Percentiles rank a stretch among this genome's conserved stretches.
These are phyloP conservation scores for Cochlearia excelsa DNA, from an alignment of 345 rosid species.

Conservation along the genomic window DNA sequence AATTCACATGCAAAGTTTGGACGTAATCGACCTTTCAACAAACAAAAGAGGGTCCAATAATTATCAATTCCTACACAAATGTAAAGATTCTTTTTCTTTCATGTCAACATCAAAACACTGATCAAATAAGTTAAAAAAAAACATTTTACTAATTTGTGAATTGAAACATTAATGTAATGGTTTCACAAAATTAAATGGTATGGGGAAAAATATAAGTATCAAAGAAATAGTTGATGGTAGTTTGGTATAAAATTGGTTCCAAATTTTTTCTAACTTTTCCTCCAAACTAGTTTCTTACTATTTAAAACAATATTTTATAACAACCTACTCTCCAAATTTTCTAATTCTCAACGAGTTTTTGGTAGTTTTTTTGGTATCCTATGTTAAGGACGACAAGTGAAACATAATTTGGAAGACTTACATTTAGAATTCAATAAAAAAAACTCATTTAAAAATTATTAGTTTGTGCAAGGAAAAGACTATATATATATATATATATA, in stretches of 20 bases:
- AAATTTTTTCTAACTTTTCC: neutral
- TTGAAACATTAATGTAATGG: conserved; percentile 21
- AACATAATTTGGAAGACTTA: neutral
- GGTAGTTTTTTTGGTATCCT: conserved; percentile 20
- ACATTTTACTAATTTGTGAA: conserved; percentile 19
- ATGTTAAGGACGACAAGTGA: conserved; percentile 2
- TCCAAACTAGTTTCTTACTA: conserved; percentile 23
- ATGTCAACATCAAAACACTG: conserved; percentile 30
- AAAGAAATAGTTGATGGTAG: conserved; percentile 31
- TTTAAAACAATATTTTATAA: conserved; percentile 3
- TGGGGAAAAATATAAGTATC: conserved; percentile 29
- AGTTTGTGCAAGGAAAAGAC: too few relatives aligned
- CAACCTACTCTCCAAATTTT: conserved; percentile 5
- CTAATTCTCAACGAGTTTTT: conserved; percentile 5
- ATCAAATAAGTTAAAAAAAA: conserved; percentile 22
- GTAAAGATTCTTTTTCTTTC: conserved; percentile 32
- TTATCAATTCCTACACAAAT: conserved; percentile 19
- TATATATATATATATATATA: too few relatives aligned
- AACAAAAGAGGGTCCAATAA: conserved; percentile 20
- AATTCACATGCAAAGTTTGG: conserved; percentile 31
- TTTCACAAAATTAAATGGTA: conserved; percentile 33
- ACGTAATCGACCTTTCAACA: conserved; percentile 21
- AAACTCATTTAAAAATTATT: too few relatives aligned
- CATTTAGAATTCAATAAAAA: neutral
- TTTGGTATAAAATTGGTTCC: conserved; percentile 33